phyloP scores from a whole-genome alignment of 805 yeast genomes.

The Cyberlindnera maclurae region DNA sequence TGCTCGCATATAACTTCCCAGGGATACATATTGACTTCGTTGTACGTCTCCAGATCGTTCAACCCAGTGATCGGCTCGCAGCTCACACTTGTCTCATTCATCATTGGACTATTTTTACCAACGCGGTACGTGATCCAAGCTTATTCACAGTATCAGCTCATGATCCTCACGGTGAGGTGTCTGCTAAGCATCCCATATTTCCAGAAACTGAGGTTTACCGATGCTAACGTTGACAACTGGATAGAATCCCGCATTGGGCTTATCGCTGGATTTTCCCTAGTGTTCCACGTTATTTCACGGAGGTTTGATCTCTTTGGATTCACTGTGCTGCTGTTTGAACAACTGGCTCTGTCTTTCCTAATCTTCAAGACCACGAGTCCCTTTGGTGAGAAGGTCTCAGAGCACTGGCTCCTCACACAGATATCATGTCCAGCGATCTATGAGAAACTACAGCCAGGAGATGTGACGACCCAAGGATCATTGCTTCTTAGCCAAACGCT shows the following conservation, averaged over 20 bases:
- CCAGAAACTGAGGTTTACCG: conserved; percentile 10
- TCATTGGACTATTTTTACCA: conserved; percentile 8
- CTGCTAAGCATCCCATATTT: conserved; percentile 13
- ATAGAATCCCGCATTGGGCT: conserved; percentile 17
- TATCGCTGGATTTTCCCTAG: conserved; percentile 12
- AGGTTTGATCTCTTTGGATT: conserved; percentile 9
- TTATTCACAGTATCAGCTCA: conserved; percentile 4
- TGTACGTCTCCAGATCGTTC: conserved; percentile 6
- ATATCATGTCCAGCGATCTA: conserved; percentile 8
- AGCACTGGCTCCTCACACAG: conserved; percentile 15
- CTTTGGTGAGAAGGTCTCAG: conserved; percentile 11
- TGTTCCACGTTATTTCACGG: conserved; percentile 4
- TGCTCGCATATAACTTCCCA: neutral
- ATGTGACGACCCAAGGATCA: neutral
- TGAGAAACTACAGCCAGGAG: conserved; percentile 2
- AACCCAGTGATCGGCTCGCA: conserved; percentile 10
- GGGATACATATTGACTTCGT: conserved; percentile 1
- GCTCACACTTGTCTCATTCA: conserved; percentile 5
- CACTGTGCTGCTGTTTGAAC: conserved; percentile 11
- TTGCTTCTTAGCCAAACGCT: neutral
- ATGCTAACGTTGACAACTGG: conserved; percentile 12
- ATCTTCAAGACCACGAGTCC: conserved; percentile 11
- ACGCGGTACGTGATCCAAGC: conserved; percentile 1
- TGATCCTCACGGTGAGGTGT: conserved; percentile 7
- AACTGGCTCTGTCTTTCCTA: conserved; percentile 13